These are phyloP conservation scores for Myxozyma sirexii DNA, from an alignment of 805 yeast genomes.

Conservation along the genomic window DNA sequence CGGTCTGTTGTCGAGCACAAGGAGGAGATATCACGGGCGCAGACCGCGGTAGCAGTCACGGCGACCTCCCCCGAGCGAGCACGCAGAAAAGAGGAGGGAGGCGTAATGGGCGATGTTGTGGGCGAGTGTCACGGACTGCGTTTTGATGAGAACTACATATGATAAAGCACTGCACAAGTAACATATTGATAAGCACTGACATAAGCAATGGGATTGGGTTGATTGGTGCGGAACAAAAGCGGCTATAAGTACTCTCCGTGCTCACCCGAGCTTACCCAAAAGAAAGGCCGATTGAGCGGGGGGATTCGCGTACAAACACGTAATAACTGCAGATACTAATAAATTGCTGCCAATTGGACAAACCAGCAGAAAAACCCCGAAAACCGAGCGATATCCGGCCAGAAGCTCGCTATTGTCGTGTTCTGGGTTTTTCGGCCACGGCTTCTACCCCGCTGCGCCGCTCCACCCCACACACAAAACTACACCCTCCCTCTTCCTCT, in stretches of 20 bases:
- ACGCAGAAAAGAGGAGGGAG: not conserved
- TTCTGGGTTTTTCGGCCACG: no score
- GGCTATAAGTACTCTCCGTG: not conserved
- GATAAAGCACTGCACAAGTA: not conserved
- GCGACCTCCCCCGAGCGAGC: not conserved
- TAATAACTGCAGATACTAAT: not conserved
- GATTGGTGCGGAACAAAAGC: not conserved
- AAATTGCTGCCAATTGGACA: no score
- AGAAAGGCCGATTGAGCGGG: no score
- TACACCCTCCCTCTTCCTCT: not conserved
- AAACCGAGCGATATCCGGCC: no score
- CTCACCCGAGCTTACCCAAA: constrained; percentile 2
- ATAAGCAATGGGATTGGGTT: not conserved
- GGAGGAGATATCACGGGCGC: not conserved
- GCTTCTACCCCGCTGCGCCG: constrained; percentile 12
- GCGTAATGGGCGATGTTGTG: not conserved
- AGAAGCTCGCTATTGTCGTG: no score
- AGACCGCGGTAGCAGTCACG: not conserved
- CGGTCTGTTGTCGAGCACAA: not conserved
- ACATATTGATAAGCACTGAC: not conserved
- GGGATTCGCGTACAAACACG: no score
- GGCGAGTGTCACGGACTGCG: constrained; percentile 1
- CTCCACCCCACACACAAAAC: not conserved
- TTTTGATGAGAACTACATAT: constrained; percentile 12
- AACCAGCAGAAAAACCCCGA: no score